Percentiles rank a stretch among this genome's conserved stretches.
phyloP scores from a whole-genome alignment of 2,329 filamentous ascomycete species.

The Atkinsonella hypoxylon region DNA sequence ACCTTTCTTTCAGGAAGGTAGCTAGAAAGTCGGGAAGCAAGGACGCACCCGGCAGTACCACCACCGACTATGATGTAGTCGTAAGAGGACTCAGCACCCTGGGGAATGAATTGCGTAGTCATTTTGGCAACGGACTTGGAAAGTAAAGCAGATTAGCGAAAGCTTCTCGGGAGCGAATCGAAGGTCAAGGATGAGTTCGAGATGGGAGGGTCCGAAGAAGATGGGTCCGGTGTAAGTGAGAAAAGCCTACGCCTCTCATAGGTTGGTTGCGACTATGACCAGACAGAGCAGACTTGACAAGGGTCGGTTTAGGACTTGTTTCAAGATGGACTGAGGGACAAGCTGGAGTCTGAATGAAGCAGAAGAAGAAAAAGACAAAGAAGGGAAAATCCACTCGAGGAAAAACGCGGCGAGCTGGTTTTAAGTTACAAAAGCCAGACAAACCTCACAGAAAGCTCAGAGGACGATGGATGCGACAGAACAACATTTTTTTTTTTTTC shows the following conservation, averaged over 20 bases:
- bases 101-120: conserved; percentile 57
- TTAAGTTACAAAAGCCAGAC: not conserved
- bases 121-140: conserved; percentile 26
- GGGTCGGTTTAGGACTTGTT: not conserved
- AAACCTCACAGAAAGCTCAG: not conserved
- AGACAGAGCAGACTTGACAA: too few relatives aligned
- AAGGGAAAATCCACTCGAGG: not conserved
- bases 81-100: conserved; percentile 53
- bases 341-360: not conserved
- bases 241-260: too few relatives aligned
- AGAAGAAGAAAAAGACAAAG: not conserved
- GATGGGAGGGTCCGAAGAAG: too few relatives aligned
- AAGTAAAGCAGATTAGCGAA: too few relatives aligned
- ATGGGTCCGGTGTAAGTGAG: too few relatives aligned
- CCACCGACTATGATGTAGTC: conserved; percentile 82
- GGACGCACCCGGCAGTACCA: conserved; percentile 76
- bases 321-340: too few relatives aligned
- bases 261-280: too few relatives aligned
- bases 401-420: not conserved
- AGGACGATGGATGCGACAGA: not conserved
- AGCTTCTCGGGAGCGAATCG: too few relatives aligned
- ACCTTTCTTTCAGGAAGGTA: conserved; percentile 75
- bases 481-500: not conserved
- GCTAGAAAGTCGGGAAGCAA: conserved; percentile 67
- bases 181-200: too few relatives aligned